These are phyloP conservation scores for Tetracladium marchalianum DNA, from an alignment of 495 filamentous ascomycete species.

Conservation along the genomic window DNA sequence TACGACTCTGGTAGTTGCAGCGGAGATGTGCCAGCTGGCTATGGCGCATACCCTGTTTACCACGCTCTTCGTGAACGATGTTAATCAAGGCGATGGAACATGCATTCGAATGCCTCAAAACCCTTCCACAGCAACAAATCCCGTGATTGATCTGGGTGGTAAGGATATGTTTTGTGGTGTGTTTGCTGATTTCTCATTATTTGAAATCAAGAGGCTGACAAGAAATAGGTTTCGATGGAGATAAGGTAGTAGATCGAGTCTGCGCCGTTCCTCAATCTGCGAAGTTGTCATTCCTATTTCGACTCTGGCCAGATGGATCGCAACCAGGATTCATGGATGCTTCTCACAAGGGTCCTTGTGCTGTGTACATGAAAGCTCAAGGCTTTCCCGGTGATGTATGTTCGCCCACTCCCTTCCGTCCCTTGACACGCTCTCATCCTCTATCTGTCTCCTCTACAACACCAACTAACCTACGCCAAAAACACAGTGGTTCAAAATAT, in stretches of 20 bases:
- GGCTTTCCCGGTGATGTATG: slow-evolving; percentile 3
- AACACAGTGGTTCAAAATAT: slow-evolving; percentile 67
- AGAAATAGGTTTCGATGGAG: slow-evolving; percentile 43
- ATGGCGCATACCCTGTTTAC: slow-evolving; percentile 58
- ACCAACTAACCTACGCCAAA: not conserved
- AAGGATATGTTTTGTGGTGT: slow-evolving; percentile 64
- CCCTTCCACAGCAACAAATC: slow-evolving; percentile 35
- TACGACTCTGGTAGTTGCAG: not conserved
- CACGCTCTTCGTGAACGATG: slow-evolving; percentile 53
- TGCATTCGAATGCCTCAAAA: slow-evolving; percentile 58
- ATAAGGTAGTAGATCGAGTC: slow-evolving; percentile 44
- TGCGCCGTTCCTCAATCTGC: slow-evolving; percentile 43
- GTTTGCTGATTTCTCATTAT: slow-evolving; percentile 8
- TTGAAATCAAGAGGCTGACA: not conserved
- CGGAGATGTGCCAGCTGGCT: slow-evolving; percentile 8
- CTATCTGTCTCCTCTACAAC: no score
- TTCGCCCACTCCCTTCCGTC: slow-evolving; percentile 1
- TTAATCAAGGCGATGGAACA: slow-evolving; percentile 55
- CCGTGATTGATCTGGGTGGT: slow-evolving; percentile 40
- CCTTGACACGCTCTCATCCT: not conserved
- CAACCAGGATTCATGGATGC: slow-evolving; percentile 45
- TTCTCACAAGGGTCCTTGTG: slow-evolving; percentile 60
- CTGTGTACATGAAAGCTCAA: slow-evolving; percentile 58
- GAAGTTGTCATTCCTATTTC: slow-evolving; percentile 53
- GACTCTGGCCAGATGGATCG: slow-evolving; percentile 45